A percentile compares a stretch with the other conserved stretches of the same genome.
These are phyloP conservation scores for Lactarius evosmus DNA, from an alignment of 768 basidiomycete genomes.

Conservation along the genomic window DNA sequence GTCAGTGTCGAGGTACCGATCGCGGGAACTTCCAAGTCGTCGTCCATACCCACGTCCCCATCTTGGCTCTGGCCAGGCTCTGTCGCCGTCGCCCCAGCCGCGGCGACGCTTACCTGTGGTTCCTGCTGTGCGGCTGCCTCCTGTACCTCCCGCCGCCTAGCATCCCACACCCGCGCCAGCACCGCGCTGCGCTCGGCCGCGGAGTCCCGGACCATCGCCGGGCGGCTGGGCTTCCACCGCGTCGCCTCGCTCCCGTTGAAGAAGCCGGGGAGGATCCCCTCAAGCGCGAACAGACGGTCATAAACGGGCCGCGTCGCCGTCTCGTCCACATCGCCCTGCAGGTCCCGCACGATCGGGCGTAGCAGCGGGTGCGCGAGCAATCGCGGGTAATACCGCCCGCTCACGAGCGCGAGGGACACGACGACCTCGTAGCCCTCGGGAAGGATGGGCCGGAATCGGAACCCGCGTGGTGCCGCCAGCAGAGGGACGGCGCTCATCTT, in stretches of 20 bases:
- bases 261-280: slow-evolving; percentile 64
- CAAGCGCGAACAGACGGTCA: slow-evolving; percentile 65
- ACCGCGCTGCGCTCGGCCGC: slow-evolving; percentile 46
- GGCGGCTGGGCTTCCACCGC: slow-evolving; percentile 49
- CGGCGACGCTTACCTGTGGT: neutral
- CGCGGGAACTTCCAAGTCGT: neutral
- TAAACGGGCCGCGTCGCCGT: slow-evolving; percentile 36
- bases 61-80: neutral
- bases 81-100: neutral
- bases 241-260: slow-evolving; percentile 70
- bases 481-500: slow-evolving; percentile 41
- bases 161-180: slow-evolving; percentile 41
- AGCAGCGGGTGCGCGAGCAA: slow-evolving; percentile 66
- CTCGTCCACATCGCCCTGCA: slow-evolving; percentile 35
- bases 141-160: slow-evolving; percentile 35
- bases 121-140: neutral
- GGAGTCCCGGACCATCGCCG: slow-evolving; percentile 61
- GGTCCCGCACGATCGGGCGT: slow-evolving; percentile 38
- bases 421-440: slow-evolving; percentile 58
- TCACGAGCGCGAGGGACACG: slow-evolving; percentile 65
- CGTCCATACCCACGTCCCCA: neutral
- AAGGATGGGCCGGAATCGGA: slow-evolving; percentile 66
- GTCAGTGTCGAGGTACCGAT: neutral
- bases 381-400: slow-evolving; percentile 78
- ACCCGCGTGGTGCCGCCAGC: slow-evolving; percentile 65